phyloP scores from a whole-genome alignment of 2,329 filamentous ascomycete genomes.

The Fusarium pseudocircinatum region DNA sequence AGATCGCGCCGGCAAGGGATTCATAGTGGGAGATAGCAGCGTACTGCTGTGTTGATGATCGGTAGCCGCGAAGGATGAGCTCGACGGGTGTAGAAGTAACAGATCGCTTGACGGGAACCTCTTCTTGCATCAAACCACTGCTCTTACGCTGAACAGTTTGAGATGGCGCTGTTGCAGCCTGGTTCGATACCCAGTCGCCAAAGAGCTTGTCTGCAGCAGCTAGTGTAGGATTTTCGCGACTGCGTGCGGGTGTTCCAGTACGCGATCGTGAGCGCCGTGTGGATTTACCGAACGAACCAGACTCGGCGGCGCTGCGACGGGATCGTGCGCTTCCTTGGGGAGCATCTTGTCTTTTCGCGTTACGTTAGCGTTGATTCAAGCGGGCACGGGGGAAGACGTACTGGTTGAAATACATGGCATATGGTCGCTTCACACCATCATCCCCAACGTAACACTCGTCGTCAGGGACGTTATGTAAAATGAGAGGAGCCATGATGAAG shows the following conservation, averaged over 20 bases:
- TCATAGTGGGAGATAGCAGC: constrained; percentile 91
- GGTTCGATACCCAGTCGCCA: constrained; percentile 64
- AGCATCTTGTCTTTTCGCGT: constrained; percentile 59
- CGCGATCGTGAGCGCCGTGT: constrained; percentile 70
- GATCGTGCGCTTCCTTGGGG: constrained; percentile 59
- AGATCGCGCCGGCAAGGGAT: constrained; percentile 83
- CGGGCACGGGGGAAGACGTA: constrained; percentile 47
- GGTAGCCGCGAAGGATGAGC: constrained; percentile 86
- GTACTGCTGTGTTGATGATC: constrained; percentile 74
- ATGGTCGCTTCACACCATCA: constrained; percentile 71
- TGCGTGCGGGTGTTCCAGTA: constrained; percentile 65
- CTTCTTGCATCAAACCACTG: constrained; percentile 52
- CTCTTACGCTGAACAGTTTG: constrained; percentile 48
- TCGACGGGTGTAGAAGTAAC: constrained; percentile 67
- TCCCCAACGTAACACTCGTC: constrained; percentile 74
- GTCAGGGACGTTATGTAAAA: constrained; percentile 74
- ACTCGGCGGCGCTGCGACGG: constrained; percentile 65
- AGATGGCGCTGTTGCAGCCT: constrained; percentile 48
- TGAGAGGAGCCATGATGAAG: constrained; percentile 67
- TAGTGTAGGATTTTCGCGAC: constrained; percentile 69
- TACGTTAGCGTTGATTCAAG: not conserved
- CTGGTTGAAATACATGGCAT: constrained; percentile 73
- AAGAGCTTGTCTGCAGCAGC: constrained; percentile 71
- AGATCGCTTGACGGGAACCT: constrained; percentile 50
- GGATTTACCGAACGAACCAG: constrained; percentile 74